Evolutionary conservation across 306 rosid genomes (phyloP).

Genomic region (Quercus mongolica): DNA sequence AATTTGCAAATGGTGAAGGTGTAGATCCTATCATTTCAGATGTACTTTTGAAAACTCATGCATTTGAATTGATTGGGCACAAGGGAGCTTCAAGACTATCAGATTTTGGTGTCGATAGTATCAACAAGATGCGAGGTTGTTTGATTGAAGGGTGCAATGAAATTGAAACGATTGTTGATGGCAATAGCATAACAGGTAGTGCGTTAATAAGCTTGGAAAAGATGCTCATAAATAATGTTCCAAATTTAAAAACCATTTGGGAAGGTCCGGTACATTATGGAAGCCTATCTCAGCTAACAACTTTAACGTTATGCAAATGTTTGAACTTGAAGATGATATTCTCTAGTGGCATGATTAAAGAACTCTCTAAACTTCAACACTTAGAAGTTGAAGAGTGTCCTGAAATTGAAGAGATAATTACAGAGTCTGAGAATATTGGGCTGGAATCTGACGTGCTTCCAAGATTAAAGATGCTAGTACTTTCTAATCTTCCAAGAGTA

Average conservation of each 20-base stretch:
- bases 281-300: constrained; percentile 17
- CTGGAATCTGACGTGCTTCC: constrained; percentile 15
- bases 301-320: constrained; percentile 19
- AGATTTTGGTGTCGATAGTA: background rate
- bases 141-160: constrained; percentile 8
- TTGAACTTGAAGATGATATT: constrained; percentile 10
- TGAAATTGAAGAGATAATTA: constrained; percentile 13
- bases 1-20: constrained; percentile 9
- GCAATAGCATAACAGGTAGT: background rate
- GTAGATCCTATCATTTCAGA: background rate
- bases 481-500: constrained; percentile 16
- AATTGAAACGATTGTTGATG: background rate
- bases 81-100: constrained; percentile 3
- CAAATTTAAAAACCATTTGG: constrained; percentile 4
- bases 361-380: constrained; percentile 17
- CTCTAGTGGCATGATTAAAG: background rate
- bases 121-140: constrained; percentile 19
- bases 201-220: constrained; percentile 24
- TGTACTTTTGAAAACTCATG: constrained; percentile 18
- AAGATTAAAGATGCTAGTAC: constrained; percentile 13
- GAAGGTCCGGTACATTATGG: background rate
- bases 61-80: constrained; percentile 23
- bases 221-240: constrained; percentile 17
- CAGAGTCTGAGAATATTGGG: background rate
- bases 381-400: constrained; percentile 20